Base-by-base conservation (phyloP, 2,329 filamentous ascomycete genomes). In the Stagonosporopsis cucurbitacearum region DNA sequence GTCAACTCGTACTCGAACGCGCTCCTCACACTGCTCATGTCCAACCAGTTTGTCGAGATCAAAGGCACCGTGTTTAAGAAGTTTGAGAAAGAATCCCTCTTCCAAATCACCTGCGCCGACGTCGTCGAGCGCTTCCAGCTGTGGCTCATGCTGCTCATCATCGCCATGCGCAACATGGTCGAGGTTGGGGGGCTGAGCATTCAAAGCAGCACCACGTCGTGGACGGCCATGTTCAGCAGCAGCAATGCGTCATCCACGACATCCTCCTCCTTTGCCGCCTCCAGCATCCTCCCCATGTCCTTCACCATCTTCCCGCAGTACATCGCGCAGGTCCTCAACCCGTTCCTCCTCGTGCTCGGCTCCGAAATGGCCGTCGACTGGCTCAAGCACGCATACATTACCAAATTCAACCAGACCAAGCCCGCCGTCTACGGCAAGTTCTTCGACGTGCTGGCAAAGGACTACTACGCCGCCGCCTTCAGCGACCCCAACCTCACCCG, bases 1-100 rank as follows among this genome's bases (percentile, higher is more conserved):
- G 94, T 99, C 66, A 99, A 99, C 76, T 97, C 94, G 0, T 99
- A 99, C 76, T 97, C 93, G 0, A 99, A 99, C 70, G 94, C 95
- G 0, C 81, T 99, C 4, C 82, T 99, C 30, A 97, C 95, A 0
- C 84, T 99, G 0, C 82, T 99, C 2, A 86, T 99, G 72, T 97
- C 93, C 6, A 99, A 98, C 71, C 96, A 99, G 71, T 99, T 99
- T 68, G 95, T 99, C 39, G 95, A 99, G 78, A 96, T 99, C 81
- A 99, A 99, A 72, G 91, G 91, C 58, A 96, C 93, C 0, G 96
- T 99, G 0, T 99, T 99, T 81, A 98, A 99, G 79, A 95, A 94
- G 58, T 96, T 98, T 61, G 95, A 99, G 68, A 98, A 97, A 74
- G 95, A 99, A 71, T 98, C 96, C 63, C 80, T 96, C 0, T 99